A percentile compares a stretch with the other conserved stretches of the same genome.
Conservation (phyloP, 108 stramenopile species). For the Nitzschia sp. region DNA sequence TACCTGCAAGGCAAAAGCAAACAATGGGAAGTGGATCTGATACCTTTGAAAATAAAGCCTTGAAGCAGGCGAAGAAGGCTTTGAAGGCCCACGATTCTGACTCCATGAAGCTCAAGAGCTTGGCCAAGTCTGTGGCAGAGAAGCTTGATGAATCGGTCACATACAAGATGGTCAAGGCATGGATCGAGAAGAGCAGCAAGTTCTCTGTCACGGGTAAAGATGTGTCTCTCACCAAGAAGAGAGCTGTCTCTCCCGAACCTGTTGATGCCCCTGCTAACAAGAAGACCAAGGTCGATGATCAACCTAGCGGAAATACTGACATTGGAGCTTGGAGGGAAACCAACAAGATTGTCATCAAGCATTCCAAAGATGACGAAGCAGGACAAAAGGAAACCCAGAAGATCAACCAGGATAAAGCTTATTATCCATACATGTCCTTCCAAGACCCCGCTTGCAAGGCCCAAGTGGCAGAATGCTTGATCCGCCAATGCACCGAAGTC, state of each 20-base stretch:
- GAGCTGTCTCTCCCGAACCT: slow-evolving; percentile 4
- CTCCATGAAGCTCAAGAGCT: slow-evolving; percentile 71
- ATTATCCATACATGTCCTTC: slow-evolving; percentile 67
- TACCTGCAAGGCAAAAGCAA: background rate
- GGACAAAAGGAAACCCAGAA: slow-evolving; percentile 45
- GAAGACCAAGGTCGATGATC: slow-evolving; percentile 42
- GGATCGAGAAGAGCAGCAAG: slow-evolving; percentile 57
- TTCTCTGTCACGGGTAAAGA: slow-evolving; percentile 71
- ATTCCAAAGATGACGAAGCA: slow-evolving; percentile 57
- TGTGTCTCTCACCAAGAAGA: slow-evolving; percentile 42
- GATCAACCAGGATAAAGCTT: slow-evolving; percentile 38
- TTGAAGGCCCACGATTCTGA: slow-evolving; percentile 64
- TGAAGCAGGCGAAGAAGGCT: slow-evolving; percentile 75
- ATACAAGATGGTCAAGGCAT: slow-evolving; percentile 51
- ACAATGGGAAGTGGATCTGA: slow-evolving; percentile 11
- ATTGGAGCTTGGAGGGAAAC: slow-evolving; percentile 69
- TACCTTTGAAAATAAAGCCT: slow-evolving; percentile 22
- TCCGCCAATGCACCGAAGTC: slow-evolving; percentile 71
- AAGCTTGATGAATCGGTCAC: slow-evolving; percentile 41
- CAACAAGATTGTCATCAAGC: slow-evolving; percentile 82
- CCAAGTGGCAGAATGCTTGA: slow-evolving; percentile 44
- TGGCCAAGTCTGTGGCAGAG: slow-evolving; percentile 60
- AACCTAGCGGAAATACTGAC: slow-evolving; percentile 24
- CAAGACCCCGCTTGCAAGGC: slow-evolving; percentile 53
- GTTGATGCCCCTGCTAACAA: slow-evolving; percentile 27